These are phyloP conservation scores for Allium cepa DNA, from an alignment of 106 monocot species.

Conservation along the genomic window DNA sequence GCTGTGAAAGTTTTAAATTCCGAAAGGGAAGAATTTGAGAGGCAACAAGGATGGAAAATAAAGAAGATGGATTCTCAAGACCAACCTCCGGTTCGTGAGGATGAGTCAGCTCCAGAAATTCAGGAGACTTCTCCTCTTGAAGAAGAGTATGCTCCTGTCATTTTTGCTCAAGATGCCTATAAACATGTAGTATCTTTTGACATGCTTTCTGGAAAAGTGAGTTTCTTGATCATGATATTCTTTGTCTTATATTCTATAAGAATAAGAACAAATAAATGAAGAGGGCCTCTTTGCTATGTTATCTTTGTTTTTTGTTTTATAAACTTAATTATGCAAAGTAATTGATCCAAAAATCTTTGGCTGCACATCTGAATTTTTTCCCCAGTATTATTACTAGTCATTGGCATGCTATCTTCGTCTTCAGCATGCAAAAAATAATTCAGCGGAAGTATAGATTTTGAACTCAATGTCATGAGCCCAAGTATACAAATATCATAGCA, in stretches of 20 bases:
- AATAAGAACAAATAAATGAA: not conserved
- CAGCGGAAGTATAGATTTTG: too few relatives aligned
- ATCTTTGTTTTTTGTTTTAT: too few relatives aligned
- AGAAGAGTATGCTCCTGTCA: constrained; percentile 91
- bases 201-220: constrained; percentile 87
- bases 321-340: too few relatives aligned
- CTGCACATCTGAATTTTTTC: too few relatives aligned
- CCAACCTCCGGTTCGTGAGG: constrained; percentile 32
- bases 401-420: too few relatives aligned
- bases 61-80: constrained; percentile 78
- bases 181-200: constrained; percentile 87
- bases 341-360: too few relatives aligned
- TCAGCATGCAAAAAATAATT: too few relatives aligned
- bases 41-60: constrained; percentile 84
- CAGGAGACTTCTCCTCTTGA: constrained; percentile 46
- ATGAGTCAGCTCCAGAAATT: constrained; percentile 23
- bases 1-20: constrained; percentile 82
- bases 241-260: not conserved
- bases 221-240: not conserved
- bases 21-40: constrained; percentile 84
- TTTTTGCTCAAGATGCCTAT: constrained; percentile 84
- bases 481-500: too few relatives aligned
- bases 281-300: too few relatives aligned
- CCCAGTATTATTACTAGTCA: too few relatives aligned
- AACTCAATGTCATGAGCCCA: too few relatives aligned